phyloP scores from a whole-genome alignment of 345 rosid species.

The Pugionium cornutum region DNA sequence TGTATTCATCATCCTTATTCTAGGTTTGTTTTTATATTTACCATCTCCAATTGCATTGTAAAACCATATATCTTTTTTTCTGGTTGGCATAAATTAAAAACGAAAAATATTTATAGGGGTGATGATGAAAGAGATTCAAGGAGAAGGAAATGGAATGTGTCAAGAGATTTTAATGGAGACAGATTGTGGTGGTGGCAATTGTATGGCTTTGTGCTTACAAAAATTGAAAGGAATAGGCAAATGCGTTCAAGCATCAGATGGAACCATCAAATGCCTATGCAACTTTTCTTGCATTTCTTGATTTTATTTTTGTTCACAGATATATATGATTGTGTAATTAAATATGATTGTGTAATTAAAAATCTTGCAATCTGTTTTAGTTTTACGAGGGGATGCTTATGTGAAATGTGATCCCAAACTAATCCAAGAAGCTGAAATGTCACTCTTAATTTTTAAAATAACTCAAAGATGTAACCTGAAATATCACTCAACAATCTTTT shows the following conservation, averaged over 20 bases:
- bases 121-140: constrained; percentile 13
- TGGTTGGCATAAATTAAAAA: too few species aligned
- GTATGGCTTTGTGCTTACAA: constrained; percentile 8
- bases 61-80: neutral
- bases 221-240: neutral
- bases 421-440: too few species aligned
- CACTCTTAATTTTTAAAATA: too few species aligned
- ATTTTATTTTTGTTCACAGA: neutral
- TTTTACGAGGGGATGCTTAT: too few species aligned
- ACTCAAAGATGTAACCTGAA: too few species aligned
- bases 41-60: neutral
- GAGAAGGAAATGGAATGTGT: neutral
- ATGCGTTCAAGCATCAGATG: neutral
- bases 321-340: too few species aligned
- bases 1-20: constrained; percentile 11
- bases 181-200: constrained; percentile 20
- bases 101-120: neutral
- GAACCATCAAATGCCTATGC: constrained; percentile 2
- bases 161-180: neutral
- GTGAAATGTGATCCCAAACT: too few species aligned
- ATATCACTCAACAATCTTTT: too few species aligned
- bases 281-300: neutral
- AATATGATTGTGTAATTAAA: too few species aligned
- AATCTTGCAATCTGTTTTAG: too few species aligned
- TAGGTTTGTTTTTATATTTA: constrained; percentile 12